These are phyloP conservation scores for Pisolithus marmoratus DNA, from an alignment of 768 basidiomycete species.

Conservation along the genomic window DNA sequence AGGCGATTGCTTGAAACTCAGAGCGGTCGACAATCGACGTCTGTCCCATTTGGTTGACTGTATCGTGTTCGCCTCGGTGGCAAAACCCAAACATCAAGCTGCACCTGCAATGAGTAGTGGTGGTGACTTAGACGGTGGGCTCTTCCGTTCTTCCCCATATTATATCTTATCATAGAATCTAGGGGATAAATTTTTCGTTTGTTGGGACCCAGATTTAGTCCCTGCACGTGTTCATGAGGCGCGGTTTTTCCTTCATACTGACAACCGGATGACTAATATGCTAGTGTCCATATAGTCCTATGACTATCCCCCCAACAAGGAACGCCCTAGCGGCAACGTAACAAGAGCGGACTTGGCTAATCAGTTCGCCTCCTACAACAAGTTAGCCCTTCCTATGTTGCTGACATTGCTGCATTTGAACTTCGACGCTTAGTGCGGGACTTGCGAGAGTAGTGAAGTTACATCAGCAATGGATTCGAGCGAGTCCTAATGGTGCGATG, in stretches of 20 bases:
- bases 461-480: slow-evolving; percentile 56
- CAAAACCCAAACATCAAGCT: slow-evolving; percentile 49
- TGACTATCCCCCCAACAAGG: slow-evolving; percentile 61
- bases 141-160: background rate
- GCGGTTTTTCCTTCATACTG: slow-evolving; percentile 2
- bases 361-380: slow-evolving; percentile 64
- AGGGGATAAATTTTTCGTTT: slow-evolving; percentile 66
- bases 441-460: slow-evolving; percentile 52
- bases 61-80: slow-evolving; percentile 59
- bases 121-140: slow-evolving; percentile 53
- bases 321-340: slow-evolving; percentile 41
- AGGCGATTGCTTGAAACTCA: slow-evolving; percentile 62
- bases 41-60: slow-evolving; percentile 60
- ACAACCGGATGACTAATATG: background rate
- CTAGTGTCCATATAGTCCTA: slow-evolving; percentile 41
- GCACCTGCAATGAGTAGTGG: slow-evolving; percentile 70
- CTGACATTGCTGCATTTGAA: background rate
- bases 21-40: slow-evolving; percentile 47
- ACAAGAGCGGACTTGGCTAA: slow-evolving; percentile 52
- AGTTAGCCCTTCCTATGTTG: slow-evolving; percentile 31
- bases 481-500: slow-evolving; percentile 50
- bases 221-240: slow-evolving; percentile 52
- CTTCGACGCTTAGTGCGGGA: slow-evolving; percentile 37
- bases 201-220: slow-evolving; percentile 62
- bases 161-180: background rate